phyloP scores from a whole-genome alignment of 2,329 filamentous ascomycete genomes.

The Diplodia sapinea region DNA sequence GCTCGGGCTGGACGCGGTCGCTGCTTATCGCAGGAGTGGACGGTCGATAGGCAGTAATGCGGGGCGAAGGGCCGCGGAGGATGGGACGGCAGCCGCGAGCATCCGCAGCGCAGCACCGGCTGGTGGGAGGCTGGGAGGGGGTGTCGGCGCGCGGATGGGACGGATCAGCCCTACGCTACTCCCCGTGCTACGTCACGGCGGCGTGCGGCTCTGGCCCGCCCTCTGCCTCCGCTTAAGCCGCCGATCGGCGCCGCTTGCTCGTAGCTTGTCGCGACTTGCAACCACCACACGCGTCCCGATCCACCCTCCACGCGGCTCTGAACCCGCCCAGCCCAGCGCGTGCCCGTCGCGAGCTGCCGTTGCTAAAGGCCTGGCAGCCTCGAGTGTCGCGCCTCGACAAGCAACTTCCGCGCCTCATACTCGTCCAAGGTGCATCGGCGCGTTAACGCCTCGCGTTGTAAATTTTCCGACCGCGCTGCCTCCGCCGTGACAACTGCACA shows the following conservation, averaged over 20 bases:
- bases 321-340: not conserved
- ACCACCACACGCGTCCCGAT: not conserved
- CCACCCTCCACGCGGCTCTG: not conserved
- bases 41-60: not conserved
- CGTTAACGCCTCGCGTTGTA: not conserved
- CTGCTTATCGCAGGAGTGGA: slow-evolving; percentile 3
- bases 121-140: too few relatives aligned
- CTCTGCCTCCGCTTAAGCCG: not conserved
- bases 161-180: slow-evolving; percentile 23
- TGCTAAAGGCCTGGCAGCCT: not conserved
- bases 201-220: slow-evolving; percentile 26
- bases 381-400: not conserved
- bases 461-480: slow-evolving; percentile 19
- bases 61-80: slow-evolving; percentile 3
- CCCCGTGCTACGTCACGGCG: slow-evolving; percentile 19
- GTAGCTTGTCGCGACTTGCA: slow-evolving; percentile 26
- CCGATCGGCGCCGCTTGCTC: slow-evolving; percentile 26
- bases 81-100: slow-evolving; percentile 25
- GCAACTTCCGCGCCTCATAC: not conserved
- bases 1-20: slow-evolving; percentile 14
- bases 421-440: not conserved
- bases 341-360: not conserved
- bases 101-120: slow-evolving; percentile 8
- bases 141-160: not conserved
- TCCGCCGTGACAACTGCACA: slow-evolving; percentile 8